Base-by-base conservation (phyloP, 495 filamentous ascomycete species). In the Penicillium manginii region DNA sequence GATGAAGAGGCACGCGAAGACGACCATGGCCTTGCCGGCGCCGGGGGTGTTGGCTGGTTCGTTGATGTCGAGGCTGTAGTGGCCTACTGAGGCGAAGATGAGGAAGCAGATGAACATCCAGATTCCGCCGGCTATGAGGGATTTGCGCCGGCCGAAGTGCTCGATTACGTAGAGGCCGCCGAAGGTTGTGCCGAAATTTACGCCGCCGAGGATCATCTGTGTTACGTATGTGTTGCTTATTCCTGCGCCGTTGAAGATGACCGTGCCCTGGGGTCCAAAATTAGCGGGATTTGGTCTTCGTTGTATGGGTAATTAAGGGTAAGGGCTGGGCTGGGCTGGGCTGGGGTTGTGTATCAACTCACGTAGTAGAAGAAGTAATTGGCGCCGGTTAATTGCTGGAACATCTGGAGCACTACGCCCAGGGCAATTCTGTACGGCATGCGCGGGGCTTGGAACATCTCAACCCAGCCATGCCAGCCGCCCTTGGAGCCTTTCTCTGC, bases 291-390 rank as follows among this genome's bases (percentile, higher is more conserved):
- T 40, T 3, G 7, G 6, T 50, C n/a, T n/a, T n/a, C n/a, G n/a
- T n/a, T n/a, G n/a, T n/a, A n/a, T n/a, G n/a, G n/a, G n/a, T n/a
- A n/a, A n/a, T n/a, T n/a, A n/a, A n/a, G n/a, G n/a, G n/a, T n/a
- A n/a, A n/a, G n/a, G n/a, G n/a, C n/a, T n/a, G n/a, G n/a, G n/a
- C n/a, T n/a, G n/a, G n/a, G n/a, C n/a, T n/a, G n/a, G n/a, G n/a
- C n/a, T n/a, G n/a, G n/a, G n/a, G n/a, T n/a, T n/a, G n/a, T n/a
- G n/a, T n/a, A n/a, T n/a, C n/a, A 33, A 52, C 66, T 59, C 26
- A 87, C 86, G 63, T 89, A 91, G 72, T 91, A 90, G 74, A 91
- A 89, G 73, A 89, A 87, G 73, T 87, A 89, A 60, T 77, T 77
- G 23, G 71, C 73, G 42, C 74, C 74, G 0, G 71, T 75, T 18